These are phyloP conservation scores for Lophiotrema nucula DNA, from an alignment of 495 filamentous ascomycete species.

Conservation along the genomic window DNA sequence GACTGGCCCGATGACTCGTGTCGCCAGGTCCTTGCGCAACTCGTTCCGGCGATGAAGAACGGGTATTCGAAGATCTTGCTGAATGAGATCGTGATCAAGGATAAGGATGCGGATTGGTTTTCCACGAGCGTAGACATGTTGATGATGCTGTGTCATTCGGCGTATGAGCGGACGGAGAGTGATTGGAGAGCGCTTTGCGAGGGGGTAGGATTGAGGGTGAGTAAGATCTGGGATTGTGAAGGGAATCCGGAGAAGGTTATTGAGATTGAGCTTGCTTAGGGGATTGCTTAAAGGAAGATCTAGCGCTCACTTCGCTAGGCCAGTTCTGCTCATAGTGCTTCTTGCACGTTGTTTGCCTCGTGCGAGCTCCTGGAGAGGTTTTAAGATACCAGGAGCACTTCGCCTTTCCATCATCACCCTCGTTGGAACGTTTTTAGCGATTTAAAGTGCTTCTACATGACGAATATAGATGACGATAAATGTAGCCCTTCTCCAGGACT, in stretches of 20 bases:
- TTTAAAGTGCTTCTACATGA: too few relatives aligned
- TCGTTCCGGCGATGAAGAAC: constrained; percentile 38
- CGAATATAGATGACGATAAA: too few relatives aligned
- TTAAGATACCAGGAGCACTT: too few relatives aligned
- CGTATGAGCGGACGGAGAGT: not conserved
- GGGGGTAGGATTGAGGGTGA: not conserved
- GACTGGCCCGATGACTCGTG: constrained; percentile 43
- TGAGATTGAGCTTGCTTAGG: not conserved
- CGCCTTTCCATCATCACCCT: too few relatives aligned
- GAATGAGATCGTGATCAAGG: constrained; percentile 45
- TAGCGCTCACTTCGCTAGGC: too few relatives aligned
- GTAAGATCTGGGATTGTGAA: not conserved
- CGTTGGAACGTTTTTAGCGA: too few relatives aligned
- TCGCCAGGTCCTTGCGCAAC: constrained; percentile 40
- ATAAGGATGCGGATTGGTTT: not conserved
- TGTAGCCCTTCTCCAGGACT: too few relatives aligned
- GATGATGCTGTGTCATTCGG: constrained; percentile 1
- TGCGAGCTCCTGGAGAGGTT: too few relatives aligned
- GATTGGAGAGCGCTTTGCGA: constrained; percentile 1
- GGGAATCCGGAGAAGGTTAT: not conserved
- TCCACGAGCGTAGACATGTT: not conserved
- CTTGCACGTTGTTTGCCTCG: too few relatives aligned
- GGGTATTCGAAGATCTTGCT: constrained; percentile 44
- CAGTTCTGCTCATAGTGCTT: too few relatives aligned
- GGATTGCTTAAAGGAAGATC: too few relatives aligned